phyloP scores from a whole-genome alignment of 495 filamentous ascomycete species.

The Hyphodiscus hymeniophilus region DNA sequence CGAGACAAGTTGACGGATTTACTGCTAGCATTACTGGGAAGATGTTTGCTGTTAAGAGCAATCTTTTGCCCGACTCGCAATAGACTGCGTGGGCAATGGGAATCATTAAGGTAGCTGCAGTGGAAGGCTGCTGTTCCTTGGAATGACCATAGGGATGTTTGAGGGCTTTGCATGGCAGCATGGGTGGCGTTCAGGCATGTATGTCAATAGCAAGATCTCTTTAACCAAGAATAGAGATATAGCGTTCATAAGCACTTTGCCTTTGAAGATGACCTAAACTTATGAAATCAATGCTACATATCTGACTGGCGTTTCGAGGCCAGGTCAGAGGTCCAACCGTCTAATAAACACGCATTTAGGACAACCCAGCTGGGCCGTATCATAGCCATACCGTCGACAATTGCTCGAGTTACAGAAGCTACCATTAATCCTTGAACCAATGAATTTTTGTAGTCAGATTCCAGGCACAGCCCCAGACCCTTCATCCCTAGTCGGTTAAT shows the following conservation, averaged over 20 bases:
- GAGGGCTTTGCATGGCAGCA: conserved; percentile 18
- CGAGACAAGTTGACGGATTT: conserved; percentile 95
- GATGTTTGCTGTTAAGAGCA: conserved; percentile 95
- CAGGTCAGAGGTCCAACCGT: too few relatives aligned
- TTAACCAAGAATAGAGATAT: not conserved
- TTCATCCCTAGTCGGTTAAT: too few relatives aligned
- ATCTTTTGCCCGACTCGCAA: conserved; percentile 40
- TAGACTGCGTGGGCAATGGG: not conserved
- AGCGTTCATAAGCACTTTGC: not conserved
- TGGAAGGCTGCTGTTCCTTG: conserved; percentile 20
- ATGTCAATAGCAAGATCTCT: not conserved
- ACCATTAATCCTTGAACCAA: too few relatives aligned
- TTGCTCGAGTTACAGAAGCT: too few relatives aligned
- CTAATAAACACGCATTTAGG: too few relatives aligned
- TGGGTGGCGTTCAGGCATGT: conserved; percentile 18
- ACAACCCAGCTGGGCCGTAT: too few relatives aligned
- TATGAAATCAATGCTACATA: too few relatives aligned
- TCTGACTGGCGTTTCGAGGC: too few relatives aligned
- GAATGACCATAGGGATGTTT: conserved; percentile 20
- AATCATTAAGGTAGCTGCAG: conserved; percentile 8
- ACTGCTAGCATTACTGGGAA: conserved; percentile 82
- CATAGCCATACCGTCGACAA: too few relatives aligned
- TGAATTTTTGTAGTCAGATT: too few relatives aligned
- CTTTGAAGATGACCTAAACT: not conserved
- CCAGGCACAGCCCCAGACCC: too few relatives aligned